Base-by-base conservation (phyloP, 768 basidiomycete species). In the Artomyces pyxidatus region DNA sequence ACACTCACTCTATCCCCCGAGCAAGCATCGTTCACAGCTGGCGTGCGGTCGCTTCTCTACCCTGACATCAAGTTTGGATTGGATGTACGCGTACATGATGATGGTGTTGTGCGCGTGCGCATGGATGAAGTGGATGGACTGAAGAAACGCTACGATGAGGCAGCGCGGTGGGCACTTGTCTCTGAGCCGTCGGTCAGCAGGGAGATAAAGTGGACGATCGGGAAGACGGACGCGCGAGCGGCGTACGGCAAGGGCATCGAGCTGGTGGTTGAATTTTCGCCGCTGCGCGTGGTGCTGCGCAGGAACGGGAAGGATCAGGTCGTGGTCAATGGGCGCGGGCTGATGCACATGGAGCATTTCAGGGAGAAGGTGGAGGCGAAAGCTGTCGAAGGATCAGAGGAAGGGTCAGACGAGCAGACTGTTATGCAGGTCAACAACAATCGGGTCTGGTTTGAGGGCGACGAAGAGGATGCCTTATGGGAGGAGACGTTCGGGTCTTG, bases 311-410 rank as follows among this genome's bases (percentile, higher is more conserved):
- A 80, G 61, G 84, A 86, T 50, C 87, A 96, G 60, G 74, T 99
- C 42, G 83, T 92, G 8, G 66, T 99, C 29, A 99, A 99, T 59
- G 91, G 88, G 2, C 76, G 81, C 35, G 88, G 89, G 1, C 73
- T 99, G 26, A 71, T 99, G 54, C 94, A 98, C 58, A 94, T 99
- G 95, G 96, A 99, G 62, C 96, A 98, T 66, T 97, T 94, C 74
- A 86, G 89, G 58, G 73, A 72, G 19, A 82, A 85, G 60, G 63
- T 67, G n/a, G 65, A 61, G 8, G 67, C 71, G 52, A 72, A 71
- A 37, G 59, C 7, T 71, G 77, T 76, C 48, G 73, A 72, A 25
- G 65, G 71, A 10, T 67, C 76, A 23, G 69, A 68, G 19, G 71
- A 65, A 53, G 63, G 60, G 16, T 54, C 59, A 12, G 66, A 67